Base-by-base conservation (phyloP, 495 filamentous ascomycete genomes). In the Friedmanniomyces simplex region DNA sequence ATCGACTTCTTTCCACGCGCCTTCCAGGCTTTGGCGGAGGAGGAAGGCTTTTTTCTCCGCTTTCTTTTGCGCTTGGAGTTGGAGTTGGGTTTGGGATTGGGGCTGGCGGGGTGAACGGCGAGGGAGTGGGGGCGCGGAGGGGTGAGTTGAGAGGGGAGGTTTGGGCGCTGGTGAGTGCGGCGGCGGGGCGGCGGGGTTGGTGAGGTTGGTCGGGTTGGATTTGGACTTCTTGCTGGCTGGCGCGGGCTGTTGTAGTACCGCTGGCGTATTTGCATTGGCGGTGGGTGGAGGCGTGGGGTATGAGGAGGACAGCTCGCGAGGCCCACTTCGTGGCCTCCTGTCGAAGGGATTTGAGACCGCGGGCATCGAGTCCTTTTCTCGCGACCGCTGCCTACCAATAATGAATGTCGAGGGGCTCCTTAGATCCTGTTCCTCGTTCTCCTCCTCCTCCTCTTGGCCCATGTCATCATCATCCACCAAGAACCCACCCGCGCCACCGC, bases 1-100 rank as follows among this genome's bases (percentile, higher is more conserved):
- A 25, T 71, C 69, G 18, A 62, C 53, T 51, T 63, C 63, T 18
- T 59, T 59, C 64, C 64, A 72, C 1, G 60, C 34, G 25, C 69
- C 69, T 26, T 60, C 65, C 21, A 72, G 24, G 49, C 61, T 65
- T n/a, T 66, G 52, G 1, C 69, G 64, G 6, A 72, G 62, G 11
- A 50, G 41, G 49, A 72, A 62, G 26, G 52, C 50, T 11, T 60
- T 62, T 39, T 64, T 69, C 50, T 68, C n/a, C n/a, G n/a, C n/a
- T n/a, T n/a, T n/a, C n/a, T n/a, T n/a, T n/a, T n/a, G 14, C 61
- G 58, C 20, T 45, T 1, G 18, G 55, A 10, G 52, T 3, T 21
- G 20, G 46, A 4, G 11, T 4, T 24, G 11, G 46, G 13, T n/a
- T n/a, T n/a, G 4, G 46, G 24, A 7, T 50, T 18, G 37, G 24